Evolutionary conservation across 768 basidiomycete species (phyloP).

Genomic region (Trametes punicea): DNA sequence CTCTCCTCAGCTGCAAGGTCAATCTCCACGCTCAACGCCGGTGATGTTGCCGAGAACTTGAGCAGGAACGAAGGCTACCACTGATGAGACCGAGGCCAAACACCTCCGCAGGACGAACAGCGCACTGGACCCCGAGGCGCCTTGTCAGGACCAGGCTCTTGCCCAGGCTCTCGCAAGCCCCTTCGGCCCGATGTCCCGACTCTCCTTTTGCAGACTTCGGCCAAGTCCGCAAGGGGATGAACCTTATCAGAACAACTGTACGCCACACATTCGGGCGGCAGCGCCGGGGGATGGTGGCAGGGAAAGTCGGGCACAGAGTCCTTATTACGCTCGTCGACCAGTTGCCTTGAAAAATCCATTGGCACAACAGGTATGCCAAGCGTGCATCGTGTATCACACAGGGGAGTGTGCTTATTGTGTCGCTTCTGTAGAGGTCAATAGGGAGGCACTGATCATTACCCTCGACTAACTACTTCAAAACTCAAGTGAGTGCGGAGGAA

Average conservation of each 20-base stretch:
- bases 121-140: neutral
- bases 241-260: constrained; percentile 27
- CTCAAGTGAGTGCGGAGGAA: neutral
- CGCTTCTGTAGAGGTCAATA: constrained; percentile 73
- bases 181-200: neutral
- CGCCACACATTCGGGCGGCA: constrained; percentile 19
- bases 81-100: neutral
- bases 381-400: neutral
- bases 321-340: constrained; percentile 26
- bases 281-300: neutral
- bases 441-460: constrained; percentile 67
- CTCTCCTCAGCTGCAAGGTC: too few species aligned
- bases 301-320: neutral
- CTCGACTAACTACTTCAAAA: constrained; percentile 5
- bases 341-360: constrained; percentile 95
- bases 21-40: too few species aligned
- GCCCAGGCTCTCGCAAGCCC: neutral
- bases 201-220: neutral
- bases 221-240: neutral
- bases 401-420: constrained; percentile 11
- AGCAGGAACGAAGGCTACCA: neutral
- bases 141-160: neutral
- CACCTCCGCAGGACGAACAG: too few species aligned
- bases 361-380: constrained; percentile 67
- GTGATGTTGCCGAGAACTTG: neutral